These are phyloP conservation scores for Cairneyella variabilis DNA, from an alignment of 495 filamentous ascomycete species.

Conservation along the genomic window DNA sequence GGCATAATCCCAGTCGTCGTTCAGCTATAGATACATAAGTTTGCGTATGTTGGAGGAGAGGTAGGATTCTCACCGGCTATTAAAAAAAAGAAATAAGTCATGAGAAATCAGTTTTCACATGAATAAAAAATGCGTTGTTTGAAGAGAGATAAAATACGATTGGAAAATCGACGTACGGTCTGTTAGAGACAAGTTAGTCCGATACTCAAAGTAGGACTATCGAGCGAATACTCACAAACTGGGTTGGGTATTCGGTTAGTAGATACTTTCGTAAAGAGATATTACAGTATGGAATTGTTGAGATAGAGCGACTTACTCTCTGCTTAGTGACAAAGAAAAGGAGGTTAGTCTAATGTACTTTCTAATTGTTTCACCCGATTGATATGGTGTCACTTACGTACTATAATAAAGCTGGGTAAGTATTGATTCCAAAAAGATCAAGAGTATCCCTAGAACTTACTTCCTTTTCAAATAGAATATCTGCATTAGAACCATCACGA, in stretches of 20 bases:
- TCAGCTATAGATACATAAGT: neutral
- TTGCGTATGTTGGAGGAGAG: neutral
- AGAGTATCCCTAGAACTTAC: neutral
- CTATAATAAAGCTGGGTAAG: neutral
- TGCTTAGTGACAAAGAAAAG: neutral
- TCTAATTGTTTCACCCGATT: neutral
- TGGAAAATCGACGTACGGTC: neutral
- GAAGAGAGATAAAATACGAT: neutral
- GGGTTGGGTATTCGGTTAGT: neutral
- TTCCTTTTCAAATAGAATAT: neutral
- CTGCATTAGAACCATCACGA: neutral
- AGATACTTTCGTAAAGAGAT: neutral
- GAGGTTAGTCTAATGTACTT: neutral
- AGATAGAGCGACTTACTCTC: neutral
- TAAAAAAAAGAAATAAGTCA: neutral
- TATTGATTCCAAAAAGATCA: neutral
- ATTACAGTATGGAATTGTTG: neutral
- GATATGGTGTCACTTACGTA: neutral
- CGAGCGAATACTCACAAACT: constrained; percentile 1
- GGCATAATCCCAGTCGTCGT: constrained; percentile 1
- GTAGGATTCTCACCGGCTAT: neutral
- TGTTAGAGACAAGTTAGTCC: neutral
- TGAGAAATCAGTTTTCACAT: neutral
- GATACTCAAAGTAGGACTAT: neutral
- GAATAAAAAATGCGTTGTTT: neutral